Evolutionary conservation across 2,329 filamentous ascomycete genomes (phyloP).

Genomic region (Hymenoscyphus fraxineus): DNA sequence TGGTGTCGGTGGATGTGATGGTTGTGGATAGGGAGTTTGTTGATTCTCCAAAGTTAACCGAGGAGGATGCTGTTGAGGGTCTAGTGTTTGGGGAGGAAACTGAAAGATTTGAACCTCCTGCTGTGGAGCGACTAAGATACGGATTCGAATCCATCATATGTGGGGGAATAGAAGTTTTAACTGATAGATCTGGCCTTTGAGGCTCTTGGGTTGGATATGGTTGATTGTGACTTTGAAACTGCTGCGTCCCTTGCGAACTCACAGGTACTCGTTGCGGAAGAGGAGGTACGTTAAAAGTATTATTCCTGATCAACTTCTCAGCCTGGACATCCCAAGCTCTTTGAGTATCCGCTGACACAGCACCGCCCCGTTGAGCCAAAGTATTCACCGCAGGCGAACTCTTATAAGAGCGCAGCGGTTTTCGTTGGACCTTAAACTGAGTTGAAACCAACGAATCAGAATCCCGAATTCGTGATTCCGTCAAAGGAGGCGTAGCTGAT

Average conservation of each 20-base stretch:
- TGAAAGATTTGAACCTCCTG: background rate
- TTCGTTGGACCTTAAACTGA: slow-evolving; percentile 5
- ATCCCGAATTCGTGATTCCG: background rate
- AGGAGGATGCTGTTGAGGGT: background rate
- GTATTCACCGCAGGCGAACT: slow-evolving; percentile 7
- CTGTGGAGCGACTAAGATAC: slow-evolving; percentile 11
- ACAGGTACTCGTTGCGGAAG: background rate
- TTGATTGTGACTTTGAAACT: background rate
- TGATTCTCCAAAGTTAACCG: background rate
- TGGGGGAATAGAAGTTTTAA: slow-evolving; percentile 9
- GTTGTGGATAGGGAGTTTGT: background rate
- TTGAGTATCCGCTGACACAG: background rate
- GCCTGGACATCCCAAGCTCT: slow-evolving; percentile 4
- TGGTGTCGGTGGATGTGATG: background rate
- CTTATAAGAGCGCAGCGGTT: slow-evolving; percentile 4
- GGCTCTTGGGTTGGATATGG: background rate
- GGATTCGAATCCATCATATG: slow-evolving; percentile 13
- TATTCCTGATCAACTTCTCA: background rate
- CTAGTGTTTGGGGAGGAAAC: background rate
- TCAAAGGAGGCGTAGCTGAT: background rate
- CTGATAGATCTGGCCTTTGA: slow-evolving; percentile 4
- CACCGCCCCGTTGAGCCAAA: background rate
- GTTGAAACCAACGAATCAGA: background rate
- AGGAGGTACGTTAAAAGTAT: background rate
- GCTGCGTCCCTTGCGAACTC: background rate